Evolutionary conservation across 2,329 filamentous ascomycete genomes (phyloP).

Genomic region (Ampelomyces quisqualis): DNA sequence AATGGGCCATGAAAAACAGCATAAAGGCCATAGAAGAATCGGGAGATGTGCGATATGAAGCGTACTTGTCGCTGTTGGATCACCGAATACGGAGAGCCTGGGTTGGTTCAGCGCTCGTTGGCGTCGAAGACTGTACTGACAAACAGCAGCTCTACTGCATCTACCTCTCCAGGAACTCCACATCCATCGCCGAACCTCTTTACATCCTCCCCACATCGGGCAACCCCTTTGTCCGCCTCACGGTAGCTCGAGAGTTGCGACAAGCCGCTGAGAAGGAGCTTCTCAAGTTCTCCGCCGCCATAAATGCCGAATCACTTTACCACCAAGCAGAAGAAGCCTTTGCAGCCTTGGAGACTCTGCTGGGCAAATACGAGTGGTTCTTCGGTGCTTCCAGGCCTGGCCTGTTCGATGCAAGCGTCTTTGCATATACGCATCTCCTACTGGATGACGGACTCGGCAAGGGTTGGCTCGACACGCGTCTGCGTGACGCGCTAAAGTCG

Average conservation of each 20-base stretch:
- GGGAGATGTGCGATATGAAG: conserved; percentile 62
- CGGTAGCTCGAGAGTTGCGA: conserved; percentile 67
- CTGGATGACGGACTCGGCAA: conserved; percentile 60
- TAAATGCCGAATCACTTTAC: conserved; percentile 60
- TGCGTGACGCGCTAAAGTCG: conserved; percentile 59
- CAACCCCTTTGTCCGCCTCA: conserved; percentile 62
- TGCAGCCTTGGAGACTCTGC: conserved; percentile 59
- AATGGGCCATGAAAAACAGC: conserved; percentile 61
- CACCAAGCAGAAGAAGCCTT: conserved; percentile 64
- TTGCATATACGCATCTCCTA: conserved; percentile 84
- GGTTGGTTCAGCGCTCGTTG: conserved; percentile 51
- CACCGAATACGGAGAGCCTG: conserved; percentile 80
- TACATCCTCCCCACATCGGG: conserved; percentile 67
- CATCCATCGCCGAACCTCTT: conserved; percentile 64
- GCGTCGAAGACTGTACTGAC: conserved; percentile 5
- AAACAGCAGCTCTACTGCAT: conserved; percentile 67
- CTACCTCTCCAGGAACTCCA: conserved; percentile 73
- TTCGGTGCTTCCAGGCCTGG: conserved; percentile 61
- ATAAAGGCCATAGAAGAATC: conserved; percentile 45
- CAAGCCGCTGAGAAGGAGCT: conserved; percentile 74
- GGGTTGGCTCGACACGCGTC: conserved; percentile 62
- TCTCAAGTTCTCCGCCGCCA: conserved; percentile 60
- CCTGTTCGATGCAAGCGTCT: conserved; percentile 84
- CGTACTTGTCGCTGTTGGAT: conserved; percentile 77
- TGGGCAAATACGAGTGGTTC: conserved; percentile 63